Base-by-base conservation (phyloP, 805 yeast species). In the Candida lessepsii region DNA sequence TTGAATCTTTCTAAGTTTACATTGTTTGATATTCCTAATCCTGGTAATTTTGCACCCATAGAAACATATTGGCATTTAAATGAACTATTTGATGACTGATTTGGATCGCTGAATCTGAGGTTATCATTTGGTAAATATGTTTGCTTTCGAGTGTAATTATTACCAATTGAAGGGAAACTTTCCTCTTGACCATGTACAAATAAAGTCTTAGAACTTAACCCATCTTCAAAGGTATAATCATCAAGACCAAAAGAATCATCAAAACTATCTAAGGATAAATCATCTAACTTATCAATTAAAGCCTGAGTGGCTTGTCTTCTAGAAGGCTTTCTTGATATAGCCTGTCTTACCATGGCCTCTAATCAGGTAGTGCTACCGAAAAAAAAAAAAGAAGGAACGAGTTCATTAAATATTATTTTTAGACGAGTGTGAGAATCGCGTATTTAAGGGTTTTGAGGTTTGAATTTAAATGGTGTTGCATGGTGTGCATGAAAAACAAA, bases 271-370 rank as follows among this genome's bases (percentile, higher is more conserved):
- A 39, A 32, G 13, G 37, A 24, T 30, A 43, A 17, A 19, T 25
- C 23, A 29, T 43, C 46, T 24, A 43, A 36, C 15, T 40, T 38
- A 23, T 39, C 40, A 27, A 35, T 23, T 26, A 43, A 29, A 13
- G 17, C 41, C 21, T 40, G 40, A 13, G 41, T 43, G 10, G 16
- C 35, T 16, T 28, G 14, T 13, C 39, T 35, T 11, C 30, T 25
- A 13, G 16, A 23, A 5, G 29, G 27, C 14, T 21, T 11, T 23
- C 35, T 15, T 14, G 9, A 16, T 8, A 20, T 5, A 6, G 20
- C 34, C 34, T 16, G 15, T n/a, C 14, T n/a, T 17, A 25, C 9
- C 34, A 30, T 30, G 17, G 24, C 16, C 25, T 15, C 15, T 19
- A 30, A 30, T 30, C 34, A 30, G 17, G 34, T 30, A 30, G 25